Evolutionary conservation across 192 early-diverging fungal species (phyloP), one percentile per base, ranked within the genome.

Genomic region (Ramicandelaber brevisporus): DNA sequence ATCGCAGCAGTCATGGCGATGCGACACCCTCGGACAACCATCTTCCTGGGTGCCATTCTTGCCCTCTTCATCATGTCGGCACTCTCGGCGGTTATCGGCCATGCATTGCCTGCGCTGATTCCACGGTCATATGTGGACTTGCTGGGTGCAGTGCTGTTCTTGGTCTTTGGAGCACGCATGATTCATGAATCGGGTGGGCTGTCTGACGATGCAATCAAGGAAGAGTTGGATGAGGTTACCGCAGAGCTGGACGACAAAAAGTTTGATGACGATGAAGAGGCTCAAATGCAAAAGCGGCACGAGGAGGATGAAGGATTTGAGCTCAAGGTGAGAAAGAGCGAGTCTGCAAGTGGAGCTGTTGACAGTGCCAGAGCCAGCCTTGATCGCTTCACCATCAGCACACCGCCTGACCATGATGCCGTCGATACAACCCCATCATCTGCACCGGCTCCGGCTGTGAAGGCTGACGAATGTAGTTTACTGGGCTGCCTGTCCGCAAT

Each of bases 1-100:
- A 95, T 98, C 34, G 85, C 87, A 6, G 90, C 87, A 3, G 84
- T 98, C 37, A 74, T 98, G 69, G 90, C 93, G 23, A 99, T 99
- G 89, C 78, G 68, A 45, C 76, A 93, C 49, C 69, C 88, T 21
- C 79, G 89, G 13, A 33, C 72, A 22, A 58, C 90, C 27, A 76
- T 99, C 15, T 96, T 99, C 51, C 49, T 76, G 6, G 82, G 80
- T 0, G 80, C 90, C 3, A 70, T 87, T 37, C 57, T 67, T 5
- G 81, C 93, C 1, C 62, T 99, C 8, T 61, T 61, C 24, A 34
- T 96, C 26, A 99, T 99, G 93, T 86, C 93, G 2, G 61, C 96
- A 19, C 69, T 99, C 10, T 95, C 89, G 3, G 88, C 90, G 17
- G 50, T 72, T 35, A 59, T 99, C 37, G 93, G 93, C 19, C 75